Evolutionary conservation across 441 rosid genomes (phyloP).

Genomic region (Gossypium trilobum): DNA sequence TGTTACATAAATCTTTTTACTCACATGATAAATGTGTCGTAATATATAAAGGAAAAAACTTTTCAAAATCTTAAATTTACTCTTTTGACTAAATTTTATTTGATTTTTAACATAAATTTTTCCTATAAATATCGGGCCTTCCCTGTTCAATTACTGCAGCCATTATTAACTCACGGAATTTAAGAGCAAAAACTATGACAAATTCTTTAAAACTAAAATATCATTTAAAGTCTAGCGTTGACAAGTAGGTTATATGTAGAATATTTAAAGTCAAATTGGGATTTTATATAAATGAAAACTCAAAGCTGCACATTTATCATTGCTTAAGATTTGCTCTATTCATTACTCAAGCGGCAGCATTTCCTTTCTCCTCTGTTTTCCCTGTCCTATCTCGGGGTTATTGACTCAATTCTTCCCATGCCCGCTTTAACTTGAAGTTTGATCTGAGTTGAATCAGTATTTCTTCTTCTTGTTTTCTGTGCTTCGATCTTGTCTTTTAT

Average conservation of each 20-base stretch:
- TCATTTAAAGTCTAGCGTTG: constrained; percentile 9
- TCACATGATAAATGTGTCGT: too few relatives aligned
- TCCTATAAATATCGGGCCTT: neutral
- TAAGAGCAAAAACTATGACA: neutral
- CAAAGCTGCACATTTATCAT: neutral
- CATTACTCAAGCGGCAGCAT: neutral
- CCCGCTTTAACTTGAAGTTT: neutral
- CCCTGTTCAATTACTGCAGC: neutral
- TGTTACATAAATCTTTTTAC: too few relatives aligned
- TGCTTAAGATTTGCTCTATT: neutral
- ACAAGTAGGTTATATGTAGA: constrained; percentile 19
- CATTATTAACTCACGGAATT: neutral
- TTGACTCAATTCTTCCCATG: neutral
- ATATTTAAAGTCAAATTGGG: neutral
- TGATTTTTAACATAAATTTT: too few relatives aligned
- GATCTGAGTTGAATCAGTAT: neutral
- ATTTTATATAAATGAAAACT: neutral
- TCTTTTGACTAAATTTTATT: too few relatives aligned
- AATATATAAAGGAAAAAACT: too few relatives aligned
- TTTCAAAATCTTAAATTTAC: too few relatives aligned
- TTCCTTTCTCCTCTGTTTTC: neutral
- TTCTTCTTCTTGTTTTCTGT: neutral
- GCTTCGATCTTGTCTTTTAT: neutral
- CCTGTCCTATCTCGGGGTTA: neutral
- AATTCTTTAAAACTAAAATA: neutral